Percentiles rank a stretch among this genome's conserved stretches.
phyloP scores from a whole-genome alignment of 176 grass and related monocot species.

The Typha latifolia region DNA sequence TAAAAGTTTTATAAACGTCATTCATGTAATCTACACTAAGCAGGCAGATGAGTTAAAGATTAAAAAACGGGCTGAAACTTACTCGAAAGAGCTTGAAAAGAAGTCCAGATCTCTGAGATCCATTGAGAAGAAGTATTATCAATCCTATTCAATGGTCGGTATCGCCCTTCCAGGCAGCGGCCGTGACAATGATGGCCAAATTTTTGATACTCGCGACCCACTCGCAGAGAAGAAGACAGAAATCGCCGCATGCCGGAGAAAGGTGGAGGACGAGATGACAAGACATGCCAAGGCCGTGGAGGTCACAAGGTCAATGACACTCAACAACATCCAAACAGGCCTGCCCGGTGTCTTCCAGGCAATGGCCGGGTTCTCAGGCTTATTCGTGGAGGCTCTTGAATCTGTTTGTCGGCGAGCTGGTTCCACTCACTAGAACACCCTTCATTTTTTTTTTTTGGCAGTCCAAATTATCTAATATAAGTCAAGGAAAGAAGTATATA shows the following conservation, averaged over 20 bases:
- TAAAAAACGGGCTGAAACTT: conserved; percentile 64
- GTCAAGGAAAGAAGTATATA: conserved; percentile 35
- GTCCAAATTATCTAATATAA: conserved; percentile 19
- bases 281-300: conserved; percentile 74
- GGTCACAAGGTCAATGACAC: conserved; percentile 80
- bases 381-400: conserved; percentile 63
- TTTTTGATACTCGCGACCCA: conserved; percentile 75
- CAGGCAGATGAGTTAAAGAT: conserved; percentile 91
- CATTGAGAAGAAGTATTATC: conserved; percentile 96
- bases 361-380: conserved; percentile 71
- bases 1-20: conserved; percentile 84
- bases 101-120: conserved; percentile 64
- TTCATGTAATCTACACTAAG: conserved; percentile 90
- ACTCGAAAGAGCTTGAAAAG: conserved; percentile 88
- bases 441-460: conserved; percentile 10
- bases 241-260: conserved; percentile 51
- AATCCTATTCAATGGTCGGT: conserved; percentile 88
- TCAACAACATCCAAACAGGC: conserved; percentile 98
- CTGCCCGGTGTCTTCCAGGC: conserved; percentile 94
- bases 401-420: conserved; percentile 61
- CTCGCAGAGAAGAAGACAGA: conserved; percentile 87
- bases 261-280: conserved; percentile 88
- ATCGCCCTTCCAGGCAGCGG: conserved; percentile 59
- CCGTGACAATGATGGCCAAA: conserved; percentile 41
- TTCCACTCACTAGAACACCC: conserved; percentile 44